Percentiles rank a stretch among this genome's conserved stretches.
These are phyloP conservation scores for Lachnellula willkommii DNA, from an alignment of 2,329 filamentous ascomycete genomes.

Conservation along the genomic window DNA sequence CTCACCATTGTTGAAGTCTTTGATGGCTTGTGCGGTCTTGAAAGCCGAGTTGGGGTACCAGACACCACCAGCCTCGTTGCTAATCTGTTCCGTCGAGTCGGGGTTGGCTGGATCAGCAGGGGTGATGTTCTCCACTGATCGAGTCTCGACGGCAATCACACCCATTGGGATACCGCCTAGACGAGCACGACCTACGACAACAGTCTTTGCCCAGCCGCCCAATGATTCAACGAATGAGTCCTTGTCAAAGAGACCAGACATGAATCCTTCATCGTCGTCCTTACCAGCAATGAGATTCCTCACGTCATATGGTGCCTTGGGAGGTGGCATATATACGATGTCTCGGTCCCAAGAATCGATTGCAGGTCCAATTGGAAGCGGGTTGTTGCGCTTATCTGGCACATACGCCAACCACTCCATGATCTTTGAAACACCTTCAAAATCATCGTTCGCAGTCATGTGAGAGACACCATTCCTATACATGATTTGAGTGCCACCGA, in stretches of 20 bases:
- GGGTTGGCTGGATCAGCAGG: conserved; percentile 97
- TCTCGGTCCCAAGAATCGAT: conserved; percentile 91
- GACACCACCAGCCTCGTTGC: conserved; percentile 92
- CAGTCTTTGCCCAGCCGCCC: conserved; percentile 93
- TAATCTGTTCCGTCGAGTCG: conserved; percentile 93
- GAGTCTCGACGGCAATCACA: conserved; percentile 95
- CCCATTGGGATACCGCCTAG: conserved; percentile 96
- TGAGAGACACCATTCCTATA: conserved; percentile 99
- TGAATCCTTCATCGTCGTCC: conserved; percentile 72
- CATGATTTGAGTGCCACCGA: conserved; percentile 99
- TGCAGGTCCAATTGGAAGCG: conserved; percentile 85
- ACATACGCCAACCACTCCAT: conserved; percentile 98
- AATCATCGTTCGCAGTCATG: conserved; percentile 96
- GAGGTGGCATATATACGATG: conserved; percentile 71
- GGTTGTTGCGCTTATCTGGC: conserved; percentile 88
- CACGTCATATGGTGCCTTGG: conserved; percentile 82
- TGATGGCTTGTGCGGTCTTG: conserved; percentile 98
- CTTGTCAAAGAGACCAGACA: conserved; percentile 90
- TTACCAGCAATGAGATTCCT: conserved; percentile 89
- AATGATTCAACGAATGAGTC: conserved; percentile 96
- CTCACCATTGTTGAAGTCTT: conserved; percentile 98
- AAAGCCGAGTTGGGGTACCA: conserved; percentile 99
- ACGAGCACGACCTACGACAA: conserved; percentile 92
- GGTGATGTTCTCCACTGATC: conserved; percentile 92
- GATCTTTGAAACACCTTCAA: conserved; percentile 95